Conservation (phyloP, 768 basidiomycete species). For the Lentinula edodes region DNA sequence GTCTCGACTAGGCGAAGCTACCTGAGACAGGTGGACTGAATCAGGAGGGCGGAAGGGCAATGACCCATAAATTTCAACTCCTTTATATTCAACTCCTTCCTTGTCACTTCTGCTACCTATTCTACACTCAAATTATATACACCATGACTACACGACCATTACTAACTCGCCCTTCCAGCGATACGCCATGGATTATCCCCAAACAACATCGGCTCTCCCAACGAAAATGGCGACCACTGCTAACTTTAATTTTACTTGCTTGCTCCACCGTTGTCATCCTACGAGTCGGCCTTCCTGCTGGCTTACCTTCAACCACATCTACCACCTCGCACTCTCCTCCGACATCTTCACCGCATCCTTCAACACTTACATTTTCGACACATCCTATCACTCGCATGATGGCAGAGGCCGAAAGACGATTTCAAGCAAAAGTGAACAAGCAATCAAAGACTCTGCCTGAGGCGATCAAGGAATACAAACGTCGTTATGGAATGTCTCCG, state of each 20-base stretch:
- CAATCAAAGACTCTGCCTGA: constrained; percentile 79
- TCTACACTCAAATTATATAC: not conserved
- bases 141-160: not conserved
- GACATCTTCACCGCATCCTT: constrained; percentile 10
- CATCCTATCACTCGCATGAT: constrained; percentile 89
- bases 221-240: not conserved
- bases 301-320: not conserved
- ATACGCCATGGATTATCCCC: not conserved
- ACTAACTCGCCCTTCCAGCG: not conserved
- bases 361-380: not conserved
- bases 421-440: constrained; percentile 52
- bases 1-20: not conserved
- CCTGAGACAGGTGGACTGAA: not conserved
- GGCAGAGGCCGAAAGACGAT: constrained; percentile 74
- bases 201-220: not conserved
- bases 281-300: not conserved
- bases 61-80: not conserved
- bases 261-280: not conserved
- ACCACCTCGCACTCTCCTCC: constrained; percentile 16
- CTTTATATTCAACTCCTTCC: not conserved
- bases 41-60: not conserved
- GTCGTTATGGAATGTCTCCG: constrained; percentile 71
- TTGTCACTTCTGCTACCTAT: not conserved
- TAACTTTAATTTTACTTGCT: not conserved
- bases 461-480: constrained; percentile 79